Evolutionary conservation across 768 basidiomycete genomes (phyloP).

Genomic region (Chiua virens): DNA sequence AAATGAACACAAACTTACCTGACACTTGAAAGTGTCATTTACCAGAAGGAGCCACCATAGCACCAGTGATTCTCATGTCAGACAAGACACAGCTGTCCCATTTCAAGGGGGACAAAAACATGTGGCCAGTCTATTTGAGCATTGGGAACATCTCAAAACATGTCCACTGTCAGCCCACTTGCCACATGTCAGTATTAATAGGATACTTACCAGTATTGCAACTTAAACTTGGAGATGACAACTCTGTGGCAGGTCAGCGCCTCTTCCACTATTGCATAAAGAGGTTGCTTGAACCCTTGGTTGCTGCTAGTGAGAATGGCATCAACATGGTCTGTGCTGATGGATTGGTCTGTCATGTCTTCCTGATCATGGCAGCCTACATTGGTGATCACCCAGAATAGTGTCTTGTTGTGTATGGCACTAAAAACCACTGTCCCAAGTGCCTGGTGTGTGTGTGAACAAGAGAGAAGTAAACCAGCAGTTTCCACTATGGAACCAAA

Average conservation of each 20-base stretch:
- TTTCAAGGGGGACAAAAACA: background rate
- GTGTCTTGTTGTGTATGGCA: background rate
- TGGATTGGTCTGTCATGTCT: background rate
- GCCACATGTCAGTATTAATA: background rate
- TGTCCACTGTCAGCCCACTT: background rate
- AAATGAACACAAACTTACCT: too few species aligned
- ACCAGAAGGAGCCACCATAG: background rate
- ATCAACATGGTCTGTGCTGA: conserved; percentile 3
- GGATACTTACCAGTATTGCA: conserved; percentile 1
- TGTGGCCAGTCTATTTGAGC: conserved; percentile 5
- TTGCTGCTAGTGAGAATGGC: background rate
- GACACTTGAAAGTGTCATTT: background rate
- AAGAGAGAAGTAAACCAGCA: background rate
- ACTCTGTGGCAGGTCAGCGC: background rate
- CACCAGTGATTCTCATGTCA: background rate
- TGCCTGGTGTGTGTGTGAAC: background rate
- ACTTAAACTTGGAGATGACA: background rate
- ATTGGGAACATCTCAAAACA: background rate
- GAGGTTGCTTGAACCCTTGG: background rate
- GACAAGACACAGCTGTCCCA: conserved; percentile 1
- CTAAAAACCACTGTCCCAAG: background rate
- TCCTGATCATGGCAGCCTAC: background rate
- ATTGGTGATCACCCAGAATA: conserved; percentile 1
- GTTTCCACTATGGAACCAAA: background rate
- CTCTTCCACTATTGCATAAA: conserved; percentile 8